These are phyloP conservation scores for Coemansia sp. DNA, from an alignment of 192 early-diverging fungal species.

Conservation along the genomic window DNA sequence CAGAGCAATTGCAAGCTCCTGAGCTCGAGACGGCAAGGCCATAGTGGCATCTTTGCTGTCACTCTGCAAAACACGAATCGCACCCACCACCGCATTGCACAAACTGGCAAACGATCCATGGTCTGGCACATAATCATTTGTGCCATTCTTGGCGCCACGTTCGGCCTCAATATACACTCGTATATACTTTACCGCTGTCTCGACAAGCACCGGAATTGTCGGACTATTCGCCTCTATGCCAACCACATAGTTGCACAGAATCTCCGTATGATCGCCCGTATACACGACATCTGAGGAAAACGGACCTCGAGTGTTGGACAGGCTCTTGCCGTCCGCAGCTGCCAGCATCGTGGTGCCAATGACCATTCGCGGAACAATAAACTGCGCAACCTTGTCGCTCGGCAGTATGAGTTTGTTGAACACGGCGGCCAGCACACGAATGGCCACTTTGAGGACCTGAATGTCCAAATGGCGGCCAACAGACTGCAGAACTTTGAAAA, in stretches of 20 bases:
- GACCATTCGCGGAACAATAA: constrained; percentile 43
- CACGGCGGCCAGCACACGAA: constrained; percentile 29
- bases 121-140: not conserved
- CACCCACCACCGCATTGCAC: constrained; percentile 7
- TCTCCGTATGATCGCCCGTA: constrained; percentile 35
- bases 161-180: not conserved
- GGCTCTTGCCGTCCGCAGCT: constrained; percentile 34
- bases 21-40: not conserved
- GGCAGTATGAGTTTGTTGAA: constrained; percentile 30
- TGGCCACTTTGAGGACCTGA: constrained; percentile 23
- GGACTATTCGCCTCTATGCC: constrained; percentile 29
- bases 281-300: constrained; percentile 36
- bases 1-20: not conserved
- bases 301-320: constrained; percentile 43
- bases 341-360: constrained; percentile 51
- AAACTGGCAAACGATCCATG: constrained; percentile 13
- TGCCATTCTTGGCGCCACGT: not conserved
- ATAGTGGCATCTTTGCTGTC: not conserved
- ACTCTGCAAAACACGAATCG: not conserved
- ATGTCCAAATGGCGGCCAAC: not conserved
- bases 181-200: constrained; percentile 15
- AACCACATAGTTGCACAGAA: constrained; percentile 33
- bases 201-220: constrained; percentile 17
- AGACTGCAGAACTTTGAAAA: constrained; percentile 10
- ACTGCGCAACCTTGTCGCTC: constrained; percentile 21